A percentile compares a stretch with the other conserved stretches of the same genome.
These are phyloP conservation scores for Didymella keratinophila DNA, from an alignment of 2,329 filamentous ascomycete species.

Conservation along the genomic window DNA sequence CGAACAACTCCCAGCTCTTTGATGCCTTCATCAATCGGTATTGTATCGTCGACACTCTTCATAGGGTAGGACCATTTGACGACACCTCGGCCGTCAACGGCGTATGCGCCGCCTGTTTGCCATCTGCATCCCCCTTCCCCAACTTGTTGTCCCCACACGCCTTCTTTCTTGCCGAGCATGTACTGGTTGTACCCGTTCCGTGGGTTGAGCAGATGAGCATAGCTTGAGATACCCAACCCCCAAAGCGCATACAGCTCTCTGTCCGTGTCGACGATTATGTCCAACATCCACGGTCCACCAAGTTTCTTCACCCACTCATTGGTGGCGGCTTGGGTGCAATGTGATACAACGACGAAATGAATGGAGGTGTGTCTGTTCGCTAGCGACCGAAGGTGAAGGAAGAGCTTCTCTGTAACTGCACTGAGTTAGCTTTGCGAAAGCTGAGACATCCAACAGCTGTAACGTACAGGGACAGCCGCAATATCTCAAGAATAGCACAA, in stretches of 20 bases:
- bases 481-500: conserved; percentile 45
- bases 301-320: conserved; percentile 65
- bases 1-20: conserved; percentile 38
- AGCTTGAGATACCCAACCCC: conserved; percentile 61
- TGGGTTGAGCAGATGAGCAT: conserved; percentile 46
- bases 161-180: conserved; percentile 46
- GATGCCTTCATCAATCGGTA: conserved; percentile 42
- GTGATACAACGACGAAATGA: conserved; percentile 66
- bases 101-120: conserved; percentile 47
- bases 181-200: conserved; percentile 48
- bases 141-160: conserved; percentile 46
- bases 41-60: conserved; percentile 46
- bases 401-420: conserved; percentile 56
- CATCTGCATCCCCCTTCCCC: conserved; percentile 48
- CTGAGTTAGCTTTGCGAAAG: conserved; percentile 3
- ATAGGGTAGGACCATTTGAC: conserved; percentile 48
- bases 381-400: conserved; percentile 63
- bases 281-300: conserved; percentile 65
- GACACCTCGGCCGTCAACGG: conserved; percentile 42
- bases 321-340: conserved; percentile 65
- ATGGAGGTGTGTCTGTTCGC: conserved; percentile 61
- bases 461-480: conserved; percentile 47
- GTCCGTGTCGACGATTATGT: conserved; percentile 64
- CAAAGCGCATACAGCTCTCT: conserved; percentile 66
- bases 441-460: neutral